Evolutionary conservation across 2,329 filamentous ascomycete genomes (phyloP), one percentile per base, ranked within the genome.

Genomic region (Xylaria sp.): DNA sequence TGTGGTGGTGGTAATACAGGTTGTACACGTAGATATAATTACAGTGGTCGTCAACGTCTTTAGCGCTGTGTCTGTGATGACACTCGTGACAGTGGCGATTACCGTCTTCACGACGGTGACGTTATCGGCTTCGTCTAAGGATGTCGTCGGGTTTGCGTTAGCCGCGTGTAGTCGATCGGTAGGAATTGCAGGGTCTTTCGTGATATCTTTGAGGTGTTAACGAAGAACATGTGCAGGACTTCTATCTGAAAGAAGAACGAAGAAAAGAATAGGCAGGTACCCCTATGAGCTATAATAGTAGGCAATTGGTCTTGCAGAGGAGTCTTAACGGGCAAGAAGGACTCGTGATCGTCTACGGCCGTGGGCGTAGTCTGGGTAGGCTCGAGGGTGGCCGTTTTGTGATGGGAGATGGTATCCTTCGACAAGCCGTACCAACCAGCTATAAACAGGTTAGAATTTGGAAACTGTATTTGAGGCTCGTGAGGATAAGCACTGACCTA

Each of bases 401-500:
- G 18, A 39, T 72, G 69, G 37, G 25, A 41, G 10, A 66, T 23
- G 1, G 73, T 73, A 28, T 73, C 73, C n/a, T 58, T 58, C 8
- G 67, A 48, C 6, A 76, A 34, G 28, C 71, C 66, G n/a, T 62
- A 70, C 75, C 74, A 76, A 18, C 75, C 71, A 62, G 70, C 74
- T 75, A 20, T 10, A 44, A 0, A 0, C 8, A 20, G 48, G 31
- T 70, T 48, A 67, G 9, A 37, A 63, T 34, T 48, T 7, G 41
- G 7, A n/a, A 4, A 6, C 15, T 4, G 39, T 1, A 7, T 25
- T 7, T 3, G 20, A 5, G 23, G 12, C 41, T 20, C n/a, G 25
- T 1, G n/a, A 25, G n/a, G 8, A 31, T 13, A 31, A 20, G 0
- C 12, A 71, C 73, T 72, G 20, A 76, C 75, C 50, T 31, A 69